Evolutionary conservation across 2,329 filamentous ascomycete genomes (phyloP).

Genomic region (Blastomyces gilchristii): DNA sequence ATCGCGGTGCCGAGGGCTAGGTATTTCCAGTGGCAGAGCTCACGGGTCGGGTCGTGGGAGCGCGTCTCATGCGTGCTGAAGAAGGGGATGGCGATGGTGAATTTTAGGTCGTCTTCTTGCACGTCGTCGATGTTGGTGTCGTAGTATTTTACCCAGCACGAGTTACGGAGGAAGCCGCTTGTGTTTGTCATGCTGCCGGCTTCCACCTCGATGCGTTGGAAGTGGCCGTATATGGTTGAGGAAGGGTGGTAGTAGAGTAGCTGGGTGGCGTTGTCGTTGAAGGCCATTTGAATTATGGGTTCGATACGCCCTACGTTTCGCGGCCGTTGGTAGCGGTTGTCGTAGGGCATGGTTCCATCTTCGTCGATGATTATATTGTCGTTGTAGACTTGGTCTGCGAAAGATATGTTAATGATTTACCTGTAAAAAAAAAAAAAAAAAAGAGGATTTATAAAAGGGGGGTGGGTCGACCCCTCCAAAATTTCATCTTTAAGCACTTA

Average conservation of each 20-base stretch:
- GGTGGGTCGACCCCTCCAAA: not conserved
- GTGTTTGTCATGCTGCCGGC: conserved; percentile 6
- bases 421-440: not conserved
- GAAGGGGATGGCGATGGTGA: conserved; percentile 33
- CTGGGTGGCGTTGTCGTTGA: conserved; percentile 30
- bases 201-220: conserved; percentile 22
- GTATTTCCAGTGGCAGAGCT: conserved; percentile 31
- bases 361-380: not conserved
- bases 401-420: not conserved
- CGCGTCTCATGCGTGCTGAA: conserved; percentile 27
- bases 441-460: not conserved
- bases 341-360: conserved; percentile 1
- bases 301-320: not conserved
- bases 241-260: conserved; percentile 28
- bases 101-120: conserved; percentile 21
- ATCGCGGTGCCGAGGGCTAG: conserved; percentile 32
- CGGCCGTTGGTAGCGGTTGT: not conserved
- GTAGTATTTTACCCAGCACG: conserved; percentile 3
- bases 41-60: conserved; percentile 6
- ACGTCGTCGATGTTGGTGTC: not conserved
- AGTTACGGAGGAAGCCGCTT: conserved; percentile 17
- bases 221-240: conserved; percentile 28
- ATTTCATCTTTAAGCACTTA: not conserved
- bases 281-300: conserved; percentile 24
- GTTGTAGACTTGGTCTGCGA: conserved; percentile 7